A percentile compares a stretch with the other conserved stretches of the same genome.
Conservation (phyloP, 129 eudicot genomes). For the Lactuca sativa region DNA sequence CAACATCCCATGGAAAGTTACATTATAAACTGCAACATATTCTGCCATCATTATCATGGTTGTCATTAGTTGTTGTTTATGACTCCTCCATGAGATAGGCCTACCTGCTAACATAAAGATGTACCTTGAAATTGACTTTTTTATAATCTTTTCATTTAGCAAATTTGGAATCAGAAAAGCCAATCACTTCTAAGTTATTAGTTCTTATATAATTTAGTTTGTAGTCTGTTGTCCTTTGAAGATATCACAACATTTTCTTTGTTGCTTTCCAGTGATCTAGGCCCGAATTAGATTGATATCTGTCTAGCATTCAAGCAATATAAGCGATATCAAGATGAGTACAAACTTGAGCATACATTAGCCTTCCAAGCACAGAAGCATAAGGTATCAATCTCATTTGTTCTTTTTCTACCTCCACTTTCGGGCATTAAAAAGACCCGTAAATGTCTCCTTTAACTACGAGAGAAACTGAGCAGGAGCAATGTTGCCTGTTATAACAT, state of each 20-base stretch:
- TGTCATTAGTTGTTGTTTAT: not conserved
- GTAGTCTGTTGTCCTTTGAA: not conserved
- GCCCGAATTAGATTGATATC: not conserved
- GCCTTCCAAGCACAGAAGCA: slow-evolving; percentile 6
- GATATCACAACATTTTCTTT: not conserved
- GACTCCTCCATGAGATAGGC: not conserved
- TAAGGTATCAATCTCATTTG: slow-evolving; percentile 1
- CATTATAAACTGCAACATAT: not conserved
- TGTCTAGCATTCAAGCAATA: not conserved
- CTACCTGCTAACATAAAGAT: not conserved
- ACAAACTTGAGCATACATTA: slow-evolving; percentile 12
- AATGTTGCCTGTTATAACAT: not conserved
- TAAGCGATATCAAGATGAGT: not conserved
- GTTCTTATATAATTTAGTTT: not conserved
- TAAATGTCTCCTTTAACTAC: slow-evolving; percentile 8
- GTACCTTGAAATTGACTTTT: not conserved
- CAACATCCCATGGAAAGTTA: not conserved
- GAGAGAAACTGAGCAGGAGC: slow-evolving; percentile 3
- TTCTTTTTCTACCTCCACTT: not conserved
- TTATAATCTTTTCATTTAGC: slow-evolving; percentile 1
- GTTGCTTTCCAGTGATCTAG: slow-evolving; percentile 1
- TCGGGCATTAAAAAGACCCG: not conserved
- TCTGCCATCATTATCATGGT: not conserved
- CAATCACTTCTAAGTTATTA: not conserved
- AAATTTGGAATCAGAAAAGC: not conserved